phyloP scores from a whole-genome alignment of 2,329 filamentous ascomycete species.

The Trichoderma oligosporum region DNA sequence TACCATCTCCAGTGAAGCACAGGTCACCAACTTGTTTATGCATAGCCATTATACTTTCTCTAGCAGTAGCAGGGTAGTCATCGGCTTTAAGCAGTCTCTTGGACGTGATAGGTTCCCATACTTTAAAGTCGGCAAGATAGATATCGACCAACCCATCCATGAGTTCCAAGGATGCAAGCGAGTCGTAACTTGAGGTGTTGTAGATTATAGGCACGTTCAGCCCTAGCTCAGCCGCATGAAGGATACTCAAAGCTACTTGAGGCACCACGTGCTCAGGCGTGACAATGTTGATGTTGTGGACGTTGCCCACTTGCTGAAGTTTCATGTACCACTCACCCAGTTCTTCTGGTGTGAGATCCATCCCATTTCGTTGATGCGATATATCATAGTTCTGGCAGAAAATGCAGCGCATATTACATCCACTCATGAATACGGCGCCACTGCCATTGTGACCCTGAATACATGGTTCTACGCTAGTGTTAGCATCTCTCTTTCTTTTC shows the following conservation, averaged over 20 bases:
- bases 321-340: slow-evolving; percentile 81
- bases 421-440: slow-evolving; percentile 77
- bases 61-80: slow-evolving; percentile 67
- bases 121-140: slow-evolving; percentile 85
- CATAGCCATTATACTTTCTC: slow-evolving; percentile 76
- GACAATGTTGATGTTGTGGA: slow-evolving; percentile 88
- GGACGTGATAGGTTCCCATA: slow-evolving; percentile 65
- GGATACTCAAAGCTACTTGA: slow-evolving; percentile 72
- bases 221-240: slow-evolving; percentile 67
- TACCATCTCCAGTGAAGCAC: slow-evolving; percentile 75
- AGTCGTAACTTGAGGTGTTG: slow-evolving; percentile 81
- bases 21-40: slow-evolving; percentile 77
- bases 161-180: slow-evolving; percentile 64
- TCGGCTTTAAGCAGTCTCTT: slow-evolving; percentile 73
- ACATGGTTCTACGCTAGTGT: slow-evolving; percentile 59
- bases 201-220: slow-evolving; percentile 73
- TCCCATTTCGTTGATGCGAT: slow-evolving; percentile 74
- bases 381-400: slow-evolving; percentile 84
- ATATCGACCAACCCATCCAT: slow-evolving; percentile 80
- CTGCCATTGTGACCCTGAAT: slow-evolving; percentile 78
- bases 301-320: slow-evolving; percentile 70
- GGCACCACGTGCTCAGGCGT: slow-evolving; percentile 85
- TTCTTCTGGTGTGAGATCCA: slow-evolving; percentile 73
- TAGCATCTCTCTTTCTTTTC: neutral
- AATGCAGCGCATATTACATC: slow-evolving; percentile 69